These are phyloP conservation scores for Quercus glauca DNA, from an alignment of 306 rosid genomes.

Conservation along the genomic window DNA sequence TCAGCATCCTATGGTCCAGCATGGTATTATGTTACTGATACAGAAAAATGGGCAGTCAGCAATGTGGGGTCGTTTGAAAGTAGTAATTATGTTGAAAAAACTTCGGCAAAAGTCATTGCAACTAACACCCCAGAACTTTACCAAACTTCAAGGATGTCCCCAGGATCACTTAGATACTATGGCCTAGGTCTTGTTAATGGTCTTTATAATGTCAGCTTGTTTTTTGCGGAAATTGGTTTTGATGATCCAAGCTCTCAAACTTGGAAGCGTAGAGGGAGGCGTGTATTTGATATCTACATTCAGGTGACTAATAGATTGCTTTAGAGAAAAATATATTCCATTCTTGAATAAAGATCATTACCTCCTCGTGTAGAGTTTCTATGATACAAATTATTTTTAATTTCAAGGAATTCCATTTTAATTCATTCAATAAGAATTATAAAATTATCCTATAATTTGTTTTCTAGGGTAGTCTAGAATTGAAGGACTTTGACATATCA, in stretches of 20 bases:
- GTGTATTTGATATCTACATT: slow-evolving; percentile 71
- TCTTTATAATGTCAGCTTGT: slow-evolving; percentile 54
- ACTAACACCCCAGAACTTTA: slow-evolving; percentile 40
- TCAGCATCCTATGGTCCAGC: slow-evolving; percentile 59
- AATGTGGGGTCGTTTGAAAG: slow-evolving; percentile 55
- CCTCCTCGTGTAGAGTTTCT: neutral
- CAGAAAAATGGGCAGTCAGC: slow-evolving; percentile 68
- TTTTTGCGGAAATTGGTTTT: slow-evolving; percentile 62
- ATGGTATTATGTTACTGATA: slow-evolving; percentile 49
- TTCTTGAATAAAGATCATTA: neutral
- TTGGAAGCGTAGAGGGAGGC: slow-evolving; percentile 70
- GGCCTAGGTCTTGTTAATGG: slow-evolving; percentile 82
- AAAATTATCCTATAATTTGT: neutral
- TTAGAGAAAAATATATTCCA: neutral
- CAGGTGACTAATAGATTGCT: slow-evolving; percentile 43
- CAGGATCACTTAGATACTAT: slow-evolving; percentile 78
- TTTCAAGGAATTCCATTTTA: too few species aligned
- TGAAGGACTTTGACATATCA: slow-evolving; percentile 64
- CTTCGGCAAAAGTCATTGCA: slow-evolving; percentile 27
- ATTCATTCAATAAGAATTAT: neutral
- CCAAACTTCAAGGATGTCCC: slow-evolving; percentile 66
- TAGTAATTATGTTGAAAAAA: slow-evolving; percentile 14
- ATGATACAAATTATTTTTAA: neutral
- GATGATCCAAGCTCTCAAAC: slow-evolving; percentile 16
- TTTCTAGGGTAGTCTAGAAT: slow-evolving; percentile 50